These are phyloP conservation scores for Heliamphora pulchella DNA, from an alignment of 179 eudicot genomes.

Conservation along the genomic window DNA sequence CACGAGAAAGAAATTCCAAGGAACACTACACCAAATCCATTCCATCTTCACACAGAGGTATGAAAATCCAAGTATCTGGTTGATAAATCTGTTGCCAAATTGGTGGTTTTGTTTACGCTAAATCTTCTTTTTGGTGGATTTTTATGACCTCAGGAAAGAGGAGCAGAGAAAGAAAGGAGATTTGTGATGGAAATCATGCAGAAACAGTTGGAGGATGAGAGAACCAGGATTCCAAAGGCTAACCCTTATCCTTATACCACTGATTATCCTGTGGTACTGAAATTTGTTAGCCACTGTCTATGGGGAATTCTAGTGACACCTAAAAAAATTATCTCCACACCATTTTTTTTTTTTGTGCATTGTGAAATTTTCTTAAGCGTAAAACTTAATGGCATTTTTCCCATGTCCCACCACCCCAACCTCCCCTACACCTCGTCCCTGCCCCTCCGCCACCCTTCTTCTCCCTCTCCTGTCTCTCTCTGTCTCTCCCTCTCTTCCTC, in stretches of 20 bases:
- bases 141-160: constrained; percentile 57
- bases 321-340: too few relatives aligned
- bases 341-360: too few relatives aligned
- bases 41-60: constrained; percentile 89
- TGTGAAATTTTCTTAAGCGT: too few relatives aligned
- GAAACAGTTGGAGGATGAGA: constrained; percentile 75
- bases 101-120: not conserved
- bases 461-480: too few relatives aligned
- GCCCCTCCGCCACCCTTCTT: too few relatives aligned
- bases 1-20: constrained; percentile 51
- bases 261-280: constrained; percentile 85
- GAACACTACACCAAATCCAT: constrained; percentile 78
- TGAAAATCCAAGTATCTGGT: not conserved
- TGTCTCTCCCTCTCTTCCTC: too few relatives aligned
- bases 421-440: too few relatives aligned
- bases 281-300: not conserved
- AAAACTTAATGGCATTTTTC: too few relatives aligned
- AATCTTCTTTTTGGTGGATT: not conserved
- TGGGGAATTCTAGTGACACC: too few relatives aligned
- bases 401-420: too few relatives aligned
- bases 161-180: constrained; percentile 70
- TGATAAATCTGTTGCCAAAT: not conserved
- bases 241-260: constrained; percentile 91
- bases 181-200: constrained; percentile 53
- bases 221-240: constrained; percentile 78